These are phyloP conservation scores for Aegilops sharonensis DNA, from an alignment of 176 grass and related monocot genomes.

Conservation along the genomic window DNA sequence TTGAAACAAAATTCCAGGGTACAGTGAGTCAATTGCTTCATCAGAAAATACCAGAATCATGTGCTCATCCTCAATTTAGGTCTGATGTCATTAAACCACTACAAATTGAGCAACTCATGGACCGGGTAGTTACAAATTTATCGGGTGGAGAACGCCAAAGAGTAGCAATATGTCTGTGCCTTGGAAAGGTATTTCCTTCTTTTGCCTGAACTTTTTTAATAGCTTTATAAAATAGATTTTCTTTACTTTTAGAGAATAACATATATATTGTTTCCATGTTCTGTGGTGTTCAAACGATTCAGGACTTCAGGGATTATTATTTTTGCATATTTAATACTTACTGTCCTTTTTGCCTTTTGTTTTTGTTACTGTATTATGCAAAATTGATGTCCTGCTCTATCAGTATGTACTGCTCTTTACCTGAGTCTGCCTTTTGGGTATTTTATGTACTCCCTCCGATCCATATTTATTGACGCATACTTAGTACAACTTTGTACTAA, in stretches of 20 bases:
- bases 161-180: slow-evolving; percentile 84
- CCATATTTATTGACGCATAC: no score
- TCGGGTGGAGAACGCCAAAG: slow-evolving; percentile 95
- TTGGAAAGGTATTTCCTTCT: slow-evolving; percentile 62
- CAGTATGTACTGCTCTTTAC: background rate
- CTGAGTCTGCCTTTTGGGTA: background rate
- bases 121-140: slow-evolving; percentile 75
- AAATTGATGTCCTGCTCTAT: background rate
- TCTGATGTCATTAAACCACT: slow-evolving; percentile 95
- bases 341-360: background rate
- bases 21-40: slow-evolving; percentile 63
- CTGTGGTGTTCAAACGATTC: background rate
- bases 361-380: background rate
- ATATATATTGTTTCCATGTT: background rate
- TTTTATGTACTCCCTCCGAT: background rate
- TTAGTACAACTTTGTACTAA: no score
- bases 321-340: background rate
- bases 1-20: slow-evolving; percentile 49
- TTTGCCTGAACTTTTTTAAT: background rate
- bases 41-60: slow-evolving; percentile 63
- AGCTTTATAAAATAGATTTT: background rate
- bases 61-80: slow-evolving; percentile 53
- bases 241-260: background rate
- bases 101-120: slow-evolving; percentile 90
- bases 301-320: background rate